A percentile compares a stretch with the other conserved stretches of the same genome.
Conservation (phyloP, 352 stramenopile genomes). For the Thalassiosira tumida region DNA sequence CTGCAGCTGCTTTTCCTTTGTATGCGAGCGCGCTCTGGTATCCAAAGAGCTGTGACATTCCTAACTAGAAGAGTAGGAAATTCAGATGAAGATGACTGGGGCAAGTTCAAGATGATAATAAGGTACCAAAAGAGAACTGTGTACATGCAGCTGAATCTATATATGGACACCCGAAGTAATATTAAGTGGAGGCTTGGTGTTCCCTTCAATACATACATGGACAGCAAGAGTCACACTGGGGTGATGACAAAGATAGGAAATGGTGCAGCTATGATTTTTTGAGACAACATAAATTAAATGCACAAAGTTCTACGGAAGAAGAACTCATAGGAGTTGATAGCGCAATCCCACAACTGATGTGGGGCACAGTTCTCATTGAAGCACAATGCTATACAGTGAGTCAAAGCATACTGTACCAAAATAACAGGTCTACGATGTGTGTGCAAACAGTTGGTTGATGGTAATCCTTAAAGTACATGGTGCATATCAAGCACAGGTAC, state of each 20-base stretch:
- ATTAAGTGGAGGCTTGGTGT: slow-evolving; percentile 57
- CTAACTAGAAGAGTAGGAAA: not conserved
- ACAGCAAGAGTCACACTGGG: slow-evolving; percentile 58
- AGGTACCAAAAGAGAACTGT: not conserved
- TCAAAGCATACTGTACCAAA: not conserved
- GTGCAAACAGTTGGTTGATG: slow-evolving; percentile 13
- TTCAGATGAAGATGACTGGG: slow-evolving; percentile 40
- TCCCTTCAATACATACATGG: slow-evolving; percentile 60
- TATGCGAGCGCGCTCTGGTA: not conserved
- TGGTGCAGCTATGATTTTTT: not conserved
- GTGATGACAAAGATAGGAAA: slow-evolving; percentile 62
- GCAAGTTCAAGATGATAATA: not conserved
- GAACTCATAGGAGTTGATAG: slow-evolving; percentile 51
- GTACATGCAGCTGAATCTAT: slow-evolving; percentile 26
- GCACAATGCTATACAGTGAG: not conserved
- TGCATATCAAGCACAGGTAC: not conserved
- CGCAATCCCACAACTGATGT: slow-evolving; percentile 1
- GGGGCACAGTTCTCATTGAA: not conserved
- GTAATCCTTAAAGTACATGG: not conserved
- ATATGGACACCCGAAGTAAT: slow-evolving; percentile 13
- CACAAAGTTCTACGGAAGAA: slow-evolving; percentile 52
- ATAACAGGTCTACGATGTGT: slow-evolving; percentile 12
- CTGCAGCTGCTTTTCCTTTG: not conserved
- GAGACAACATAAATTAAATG: slow-evolving; percentile 73
- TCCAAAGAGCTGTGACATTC: slow-evolving; percentile 1